Base-by-base conservation (phyloP, 148 eudicot species). In the Limonium bicolor region DNA sequence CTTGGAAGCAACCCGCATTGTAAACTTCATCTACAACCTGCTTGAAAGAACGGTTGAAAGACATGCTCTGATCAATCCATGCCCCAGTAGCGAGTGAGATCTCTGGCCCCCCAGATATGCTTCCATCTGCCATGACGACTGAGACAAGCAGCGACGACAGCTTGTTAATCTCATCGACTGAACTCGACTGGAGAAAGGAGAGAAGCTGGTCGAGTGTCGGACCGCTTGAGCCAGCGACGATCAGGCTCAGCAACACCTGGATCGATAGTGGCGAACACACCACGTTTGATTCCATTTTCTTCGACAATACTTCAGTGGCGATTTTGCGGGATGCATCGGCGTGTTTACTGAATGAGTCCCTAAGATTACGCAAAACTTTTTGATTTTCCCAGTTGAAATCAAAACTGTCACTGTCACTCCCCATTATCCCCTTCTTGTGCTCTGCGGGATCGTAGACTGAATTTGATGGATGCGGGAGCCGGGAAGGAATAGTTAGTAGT, bases 231-330 rank as follows among this genome's bases (percentile, higher is more conserved):
- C 94, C 96, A 39, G 94, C 54, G 0, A 85, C 80, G 42, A 87
- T 64, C 52, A 82, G 7, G 61, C 76, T 56, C 18, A 87, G 51
- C 0, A 77, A 65, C 1, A 72, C 72, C 23, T 76, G 82, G 54
- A 83, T 48, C 2, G 94, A 87, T 0, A 72, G 61, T 0, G 94
- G 96, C 2, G 94, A 87, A 65, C 71, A 69, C 0, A 83, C 80
- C 6, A 62, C 16, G 73, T 87, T 87, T 17, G 61, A 8, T 25
- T 29, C 50, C n/a, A n/a, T n/a, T n/a, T n/a, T n/a, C n/a, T n/a
- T n/a, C n/a, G n/a, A n/a, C n/a, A n/a, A n/a, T n/a, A n/a, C n/a
- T n/a, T n/a, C n/a, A n/a, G n/a, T n/a, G n/a, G n/a, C n/a, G n/a
- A n/a, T n/a, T n/a, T n/a, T n/a, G n/a, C n/a, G n/a, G n/a, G n/a